Conservation (phyloP, 352 stramenopile genomes). For the Hyphochytrium catenoides region DNA sequence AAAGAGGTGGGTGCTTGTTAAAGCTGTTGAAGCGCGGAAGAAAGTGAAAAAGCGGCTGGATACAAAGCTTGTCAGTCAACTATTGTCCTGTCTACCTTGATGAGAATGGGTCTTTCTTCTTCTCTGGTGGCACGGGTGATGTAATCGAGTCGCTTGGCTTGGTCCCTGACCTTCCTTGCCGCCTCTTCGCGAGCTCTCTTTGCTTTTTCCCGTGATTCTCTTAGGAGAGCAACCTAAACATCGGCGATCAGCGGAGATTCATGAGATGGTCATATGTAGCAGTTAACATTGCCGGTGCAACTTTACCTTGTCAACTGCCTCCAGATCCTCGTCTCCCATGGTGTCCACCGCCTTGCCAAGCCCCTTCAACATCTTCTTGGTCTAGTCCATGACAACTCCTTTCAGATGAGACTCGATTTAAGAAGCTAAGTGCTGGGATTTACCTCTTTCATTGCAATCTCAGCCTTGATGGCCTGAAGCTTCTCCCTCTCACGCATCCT, state of each 20-base stretch:
- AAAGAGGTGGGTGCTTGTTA: background rate
- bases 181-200: conserved; percentile 83
- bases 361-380: conserved; percentile 43
- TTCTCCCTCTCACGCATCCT: conserved; percentile 73
- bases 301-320: conserved; percentile 47
- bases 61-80: conserved; percentile 12
- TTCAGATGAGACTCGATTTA: too few species aligned
- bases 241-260: background rate
- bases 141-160: conserved; percentile 81
- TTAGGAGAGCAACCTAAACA: conserved; percentile 31
- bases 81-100: conserved; percentile 52
- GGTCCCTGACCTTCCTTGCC: conserved; percentile 74
- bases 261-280: background rate
- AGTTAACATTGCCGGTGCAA: conserved; percentile 12
- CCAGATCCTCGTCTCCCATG: conserved; percentile 31
- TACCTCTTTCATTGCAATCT: conserved; percentile 81
- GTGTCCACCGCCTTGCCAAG: conserved; percentile 27
- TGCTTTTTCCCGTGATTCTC: conserved; percentile 80
- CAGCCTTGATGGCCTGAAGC: conserved; percentile 81
- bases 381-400: too few species aligned
- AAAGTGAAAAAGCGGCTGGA: too few species aligned
- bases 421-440: too few species aligned
- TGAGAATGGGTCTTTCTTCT: conserved; percentile 74
- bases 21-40: background rate
- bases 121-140: conserved; percentile 85